Evolutionary conservation across 2,329 filamentous ascomycete genomes (phyloP).

Genomic region (Cyclaneusma minus): DNA sequence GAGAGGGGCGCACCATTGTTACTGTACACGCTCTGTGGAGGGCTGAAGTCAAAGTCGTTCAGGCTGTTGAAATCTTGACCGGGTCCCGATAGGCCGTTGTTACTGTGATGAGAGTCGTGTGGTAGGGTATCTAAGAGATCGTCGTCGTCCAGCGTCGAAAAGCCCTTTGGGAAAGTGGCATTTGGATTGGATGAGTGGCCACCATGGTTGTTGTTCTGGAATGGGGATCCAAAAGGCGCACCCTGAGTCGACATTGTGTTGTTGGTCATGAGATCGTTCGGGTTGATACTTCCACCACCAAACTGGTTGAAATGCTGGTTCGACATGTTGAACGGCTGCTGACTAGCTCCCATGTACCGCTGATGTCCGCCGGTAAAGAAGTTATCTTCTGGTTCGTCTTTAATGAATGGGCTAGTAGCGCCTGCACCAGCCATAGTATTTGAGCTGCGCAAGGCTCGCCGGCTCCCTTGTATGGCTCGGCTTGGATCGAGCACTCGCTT

Average conservation of each 20-base stretch:
- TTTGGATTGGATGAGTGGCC: slow-evolving; percentile 36
- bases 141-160: slow-evolving; percentile 71
- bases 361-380: slow-evolving; percentile 26
- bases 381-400: slow-evolving; percentile 50
- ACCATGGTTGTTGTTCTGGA: slow-evolving; percentile 44
- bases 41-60: slow-evolving; percentile 40
- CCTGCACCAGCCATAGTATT: slow-evolving; percentile 19
- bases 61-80: slow-evolving; percentile 41
- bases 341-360: slow-evolving; percentile 15
- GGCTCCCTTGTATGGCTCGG: too few relatives aligned
- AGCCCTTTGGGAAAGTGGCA: slow-evolving; percentile 62
- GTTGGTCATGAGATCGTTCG: slow-evolving; percentile 65
- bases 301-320: slow-evolving; percentile 28
- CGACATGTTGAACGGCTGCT: slow-evolving; percentile 24
- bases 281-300: slow-evolving; percentile 51
- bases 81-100: slow-evolving; percentile 31
- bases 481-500: too few relatives aligned
- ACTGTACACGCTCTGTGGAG: slow-evolving; percentile 38
- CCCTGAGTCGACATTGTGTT: slow-evolving; percentile 31
- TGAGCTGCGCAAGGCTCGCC: slow-evolving; percentile 4
- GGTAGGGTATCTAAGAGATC: slow-evolving; percentile 64
- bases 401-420: slow-evolving; percentile 42
- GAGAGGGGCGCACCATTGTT: slow-evolving; percentile 40
- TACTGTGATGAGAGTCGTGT: slow-evolving; percentile 7
- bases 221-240: slow-evolving; percentile 35